Evolutionary conservation across 164 flowering plant genomes (phyloP).

Genomic region (Akebia trifoliata): DNA sequence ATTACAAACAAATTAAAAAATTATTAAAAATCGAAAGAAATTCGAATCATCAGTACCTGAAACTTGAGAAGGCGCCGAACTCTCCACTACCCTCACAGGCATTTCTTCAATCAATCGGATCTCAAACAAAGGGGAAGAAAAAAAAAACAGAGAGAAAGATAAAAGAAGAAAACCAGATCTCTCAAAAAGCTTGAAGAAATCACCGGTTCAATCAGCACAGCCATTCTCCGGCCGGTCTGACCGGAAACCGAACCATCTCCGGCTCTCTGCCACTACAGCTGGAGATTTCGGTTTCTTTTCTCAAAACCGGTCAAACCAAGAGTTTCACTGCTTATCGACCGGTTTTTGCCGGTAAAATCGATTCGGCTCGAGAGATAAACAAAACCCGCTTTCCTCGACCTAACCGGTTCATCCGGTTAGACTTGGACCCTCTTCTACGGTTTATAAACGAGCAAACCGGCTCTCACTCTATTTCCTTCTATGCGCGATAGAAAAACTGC

Average conservation of each 20-base stretch:
- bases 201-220: conserved; percentile 8
- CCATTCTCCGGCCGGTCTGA: conserved; percentile 7
- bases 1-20: no score
- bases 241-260: conserved; percentile 15
- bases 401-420: conserved; percentile 58
- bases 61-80: conserved; percentile 46
- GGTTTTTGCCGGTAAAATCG: conserved; percentile 16
- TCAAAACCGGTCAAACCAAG: conserved; percentile 5
- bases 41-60: conserved; percentile 37
- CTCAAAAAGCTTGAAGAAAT: neutral
- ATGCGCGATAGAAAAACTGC: neutral
- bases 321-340: conserved; percentile 7
- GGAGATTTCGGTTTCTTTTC: conserved; percentile 4
- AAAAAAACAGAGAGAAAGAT: neutral
- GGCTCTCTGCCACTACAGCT: conserved; percentile 3
- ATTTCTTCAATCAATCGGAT: conserved; percentile 25
- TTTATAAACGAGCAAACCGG: conserved; percentile 20
- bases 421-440: conserved; percentile 17
- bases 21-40: no score
- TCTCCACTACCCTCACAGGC: conserved; percentile 77
- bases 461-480: conserved; percentile 18
- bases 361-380: neutral
- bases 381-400: conserved; percentile 16
- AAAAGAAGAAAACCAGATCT: neutral
- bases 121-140: neutral